Evolutionary conservation across 768 basidiomycete genomes (phyloP), one percentile per base, ranked within the genome.

Genomic region (Lentinula sp.): DNA sequence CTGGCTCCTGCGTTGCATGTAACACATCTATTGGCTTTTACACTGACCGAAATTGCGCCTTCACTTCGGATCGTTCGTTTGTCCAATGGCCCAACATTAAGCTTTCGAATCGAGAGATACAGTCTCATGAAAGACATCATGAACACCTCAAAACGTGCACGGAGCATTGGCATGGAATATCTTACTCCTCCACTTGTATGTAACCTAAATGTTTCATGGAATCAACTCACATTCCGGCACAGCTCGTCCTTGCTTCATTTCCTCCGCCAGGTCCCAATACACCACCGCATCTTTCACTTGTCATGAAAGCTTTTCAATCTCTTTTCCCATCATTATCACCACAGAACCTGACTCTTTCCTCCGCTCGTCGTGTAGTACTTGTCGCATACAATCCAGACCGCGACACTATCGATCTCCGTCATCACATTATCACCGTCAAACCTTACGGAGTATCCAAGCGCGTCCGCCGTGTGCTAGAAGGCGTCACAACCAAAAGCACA

Each of bases 291-390:
- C 80, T 98, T 42, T 82, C 92, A 40, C 87, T 98, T 61, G 83
- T 98, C 69, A 89, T 95, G 83, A 97, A 97, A 73, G 85, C 94
- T 61, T 97, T 99, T 76, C 97, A 98, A 72, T 88, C 92, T 34
- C 78, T 99, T 62, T 99, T 98, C 76, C 97, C 97, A 4, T 89
- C 97, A 0, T 91, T 99, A 51, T 80, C 91, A 10, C 92, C 92
- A 1, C 81, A 90, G 67, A 82, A 84, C 35, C 79, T 94, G 70
- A 83, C 85, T 21, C 85, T 93, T 55, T 89, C 95, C 57, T 90
- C 93, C 35, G 95, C 95, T 3, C 91, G 97, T 35, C 86, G 97
- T 66, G 89, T 99, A 59, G 93, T 98, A 37, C 88, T 99, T 54
- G 77, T 98, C 54, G 87, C 94, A 0, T 98, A 98, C 78, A 94